A percentile compares a stretch with the other conserved stretches of the same genome.
These are phyloP conservation scores for Gymnopilus dilepis DNA, from an alignment of 768 basidiomycete species.

Conservation along the genomic window DNA sequence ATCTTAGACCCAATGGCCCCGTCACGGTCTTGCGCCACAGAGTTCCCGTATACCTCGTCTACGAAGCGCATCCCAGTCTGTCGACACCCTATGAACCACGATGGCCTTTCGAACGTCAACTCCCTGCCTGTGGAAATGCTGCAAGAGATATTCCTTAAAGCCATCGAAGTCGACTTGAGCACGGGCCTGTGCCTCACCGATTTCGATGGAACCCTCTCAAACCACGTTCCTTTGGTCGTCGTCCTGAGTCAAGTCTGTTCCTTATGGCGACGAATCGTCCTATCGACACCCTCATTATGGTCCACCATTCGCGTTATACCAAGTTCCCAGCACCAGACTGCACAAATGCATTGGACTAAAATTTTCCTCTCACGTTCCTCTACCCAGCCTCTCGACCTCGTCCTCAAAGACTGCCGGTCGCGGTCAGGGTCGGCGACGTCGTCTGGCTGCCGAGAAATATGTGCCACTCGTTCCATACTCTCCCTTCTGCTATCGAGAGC, in stretches of 20 bases:
- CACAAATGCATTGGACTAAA: neutral
- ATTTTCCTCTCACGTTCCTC: neutral
- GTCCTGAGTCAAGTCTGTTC: neutral
- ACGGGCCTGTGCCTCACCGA: neutral
- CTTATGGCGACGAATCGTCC: neutral
- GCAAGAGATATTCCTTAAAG: conserved; percentile 1
- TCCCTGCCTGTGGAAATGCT: neutral
- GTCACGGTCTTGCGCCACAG: too few species aligned
- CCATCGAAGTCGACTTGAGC: neutral
- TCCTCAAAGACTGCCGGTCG: neutral
- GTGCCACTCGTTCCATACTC: neutral
- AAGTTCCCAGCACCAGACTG: neutral
- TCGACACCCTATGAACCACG: too few species aligned
- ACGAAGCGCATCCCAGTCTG: too few species aligned
- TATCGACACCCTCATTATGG: neutral
- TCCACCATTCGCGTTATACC: neutral
- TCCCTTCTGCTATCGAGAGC: neutral
- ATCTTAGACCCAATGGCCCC: too few species aligned
- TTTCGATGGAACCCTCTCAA: neutral
- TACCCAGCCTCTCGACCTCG: neutral
- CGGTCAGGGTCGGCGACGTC: neutral
- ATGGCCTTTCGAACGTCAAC: neutral
- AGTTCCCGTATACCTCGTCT: too few species aligned
- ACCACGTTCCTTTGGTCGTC: neutral
- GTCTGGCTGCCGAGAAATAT: neutral